Evolutionary conservation across 139 green algal species (phyloP).

Genomic region (Diplosphaera chodatii): DNA sequence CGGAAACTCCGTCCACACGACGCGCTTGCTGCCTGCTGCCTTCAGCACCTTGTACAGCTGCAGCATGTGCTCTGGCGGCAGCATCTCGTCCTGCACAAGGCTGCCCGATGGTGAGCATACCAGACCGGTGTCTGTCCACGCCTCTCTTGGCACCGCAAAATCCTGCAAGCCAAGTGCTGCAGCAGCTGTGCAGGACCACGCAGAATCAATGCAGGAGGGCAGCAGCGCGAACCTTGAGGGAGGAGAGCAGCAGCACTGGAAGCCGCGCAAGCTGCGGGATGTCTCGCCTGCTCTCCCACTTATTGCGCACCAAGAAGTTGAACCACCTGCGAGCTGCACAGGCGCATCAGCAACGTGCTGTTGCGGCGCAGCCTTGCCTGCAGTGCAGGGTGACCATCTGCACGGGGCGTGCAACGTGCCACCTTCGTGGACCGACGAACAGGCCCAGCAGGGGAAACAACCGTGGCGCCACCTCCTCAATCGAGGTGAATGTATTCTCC

Average conservation of each 20-base stretch:
- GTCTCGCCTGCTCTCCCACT: slow-evolving; percentile 62
- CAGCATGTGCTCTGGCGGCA: slow-evolving; percentile 67
- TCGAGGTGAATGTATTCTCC: slow-evolving; percentile 68
- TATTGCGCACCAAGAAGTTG: slow-evolving; percentile 87
- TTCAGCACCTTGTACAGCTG: slow-evolving; percentile 35
- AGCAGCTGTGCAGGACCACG: not conserved
- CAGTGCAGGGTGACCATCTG: no score
- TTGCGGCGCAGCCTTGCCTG: no score
- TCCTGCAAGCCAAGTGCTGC: no score
- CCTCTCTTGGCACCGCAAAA: no score
- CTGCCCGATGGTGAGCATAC: not conserved
- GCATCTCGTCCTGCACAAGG: slow-evolving; percentile 70
- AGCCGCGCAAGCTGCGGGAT: slow-evolving; percentile 40
- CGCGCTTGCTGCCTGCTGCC: slow-evolving; percentile 9
- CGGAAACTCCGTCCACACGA: slow-evolving; percentile 44
- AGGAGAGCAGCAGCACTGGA: slow-evolving; percentile 68
- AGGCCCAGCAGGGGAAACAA: slow-evolving; percentile 50
- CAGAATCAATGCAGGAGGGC: no score
- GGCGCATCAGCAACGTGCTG: no score
- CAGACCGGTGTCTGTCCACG: no score
- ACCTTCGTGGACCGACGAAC: slow-evolving; percentile 48
- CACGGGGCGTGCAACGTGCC: not conserved
- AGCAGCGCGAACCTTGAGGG: slow-evolving; percentile 30
- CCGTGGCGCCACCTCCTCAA: slow-evolving; percentile 57
- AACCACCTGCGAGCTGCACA: slow-evolving; percentile 13